These are phyloP conservation scores for Emergomyces orientalis DNA, from an alignment of 2,329 filamentous ascomycete species.

Conservation along the genomic window DNA sequence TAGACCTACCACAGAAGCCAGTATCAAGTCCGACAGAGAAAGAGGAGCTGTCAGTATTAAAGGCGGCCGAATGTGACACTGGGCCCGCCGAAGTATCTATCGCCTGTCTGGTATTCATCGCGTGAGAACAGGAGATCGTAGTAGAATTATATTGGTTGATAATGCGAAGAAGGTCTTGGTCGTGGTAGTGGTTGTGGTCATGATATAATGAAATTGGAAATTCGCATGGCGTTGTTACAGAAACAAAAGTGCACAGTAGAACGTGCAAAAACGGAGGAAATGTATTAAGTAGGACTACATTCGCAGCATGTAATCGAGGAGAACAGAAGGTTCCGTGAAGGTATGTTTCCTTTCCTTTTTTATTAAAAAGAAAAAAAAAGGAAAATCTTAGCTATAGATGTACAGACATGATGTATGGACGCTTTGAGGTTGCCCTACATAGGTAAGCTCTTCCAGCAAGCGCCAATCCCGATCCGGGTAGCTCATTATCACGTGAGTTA, in stretches of 20 bases:
- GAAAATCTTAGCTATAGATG: background rate
- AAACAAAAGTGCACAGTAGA: background rate
- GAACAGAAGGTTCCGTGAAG: background rate
- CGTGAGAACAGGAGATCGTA: conserved; percentile 18
- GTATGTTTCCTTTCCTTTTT: background rate
- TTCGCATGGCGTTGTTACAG: background rate
- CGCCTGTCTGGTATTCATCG: conserved; percentile 84
- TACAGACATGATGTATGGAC: background rate
- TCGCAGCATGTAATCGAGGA: background rate
- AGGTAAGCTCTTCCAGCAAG: background rate
- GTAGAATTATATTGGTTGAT: background rate
- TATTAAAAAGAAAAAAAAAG: no score
- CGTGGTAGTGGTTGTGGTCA: conserved; percentile 3
- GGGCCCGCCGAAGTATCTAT: conserved; percentile 69
- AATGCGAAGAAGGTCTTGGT: background rate
- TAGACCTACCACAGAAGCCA: conserved; percentile 66
- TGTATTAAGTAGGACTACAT: background rate
- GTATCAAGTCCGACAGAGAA: conserved; percentile 81
- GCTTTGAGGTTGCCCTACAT: background rate
- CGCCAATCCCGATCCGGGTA: background rate
- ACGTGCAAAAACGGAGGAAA: background rate
- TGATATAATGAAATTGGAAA: background rate
- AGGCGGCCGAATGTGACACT: conserved; percentile 70
- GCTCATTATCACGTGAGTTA: background rate
- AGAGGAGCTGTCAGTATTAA: conserved; percentile 75